Evolutionary conservation across 495 filamentous ascomycete genomes (phyloP).

Genomic region (Penicilliopsis zonata): DNA sequence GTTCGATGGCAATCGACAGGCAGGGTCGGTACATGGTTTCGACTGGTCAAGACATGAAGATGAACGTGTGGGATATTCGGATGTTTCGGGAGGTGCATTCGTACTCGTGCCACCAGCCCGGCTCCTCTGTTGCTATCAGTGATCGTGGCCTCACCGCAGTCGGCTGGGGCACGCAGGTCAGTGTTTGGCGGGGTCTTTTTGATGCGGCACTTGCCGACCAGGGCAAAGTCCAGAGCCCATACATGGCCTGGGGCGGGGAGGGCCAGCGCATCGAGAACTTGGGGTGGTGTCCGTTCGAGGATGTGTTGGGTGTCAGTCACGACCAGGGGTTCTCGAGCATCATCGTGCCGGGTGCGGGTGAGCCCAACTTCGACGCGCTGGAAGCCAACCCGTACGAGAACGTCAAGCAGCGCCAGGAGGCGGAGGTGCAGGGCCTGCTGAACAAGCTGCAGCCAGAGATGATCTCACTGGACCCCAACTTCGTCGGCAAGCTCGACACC

Average conservation of each 20-base stretch:
- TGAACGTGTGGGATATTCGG: slow-evolving; percentile 94
- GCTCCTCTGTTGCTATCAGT: slow-evolving; percentile 74
- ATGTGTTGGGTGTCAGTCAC: slow-evolving; percentile 78
- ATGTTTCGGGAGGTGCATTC: slow-evolving; percentile 86
- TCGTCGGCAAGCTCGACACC: slow-evolving; percentile 75
- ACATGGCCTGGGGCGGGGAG: slow-evolving; percentile 88
- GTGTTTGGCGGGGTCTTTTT: slow-evolving; percentile 83
- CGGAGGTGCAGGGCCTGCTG: slow-evolving; percentile 76
- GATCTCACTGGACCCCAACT: slow-evolving; percentile 88
- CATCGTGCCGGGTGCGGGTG: slow-evolving; percentile 84
- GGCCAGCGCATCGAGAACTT: slow-evolving; percentile 70
- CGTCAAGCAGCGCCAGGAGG: slow-evolving; percentile 81
- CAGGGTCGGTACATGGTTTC: slow-evolving; percentile 94
- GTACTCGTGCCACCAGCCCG: slow-evolving; percentile 79
- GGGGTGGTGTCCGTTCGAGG: slow-evolving; percentile 90
- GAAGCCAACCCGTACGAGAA: slow-evolving; percentile 97
- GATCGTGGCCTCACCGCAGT: slow-evolving; percentile 80
- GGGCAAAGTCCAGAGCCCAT: slow-evolving; percentile 74
- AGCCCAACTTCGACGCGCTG: slow-evolving; percentile 90
- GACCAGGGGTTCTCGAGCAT: slow-evolving; percentile 77
- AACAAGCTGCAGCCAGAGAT: slow-evolving; percentile 95
- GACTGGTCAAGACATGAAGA: slow-evolving; percentile 78
- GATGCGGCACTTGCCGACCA: slow-evolving; percentile 53
- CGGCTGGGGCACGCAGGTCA: slow-evolving; percentile 82
- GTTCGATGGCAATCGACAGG: slow-evolving; percentile 72